Evolutionary conservation across 257 asterid genomes (phyloP).

Genomic region (Penstemon eatonii): DNA sequence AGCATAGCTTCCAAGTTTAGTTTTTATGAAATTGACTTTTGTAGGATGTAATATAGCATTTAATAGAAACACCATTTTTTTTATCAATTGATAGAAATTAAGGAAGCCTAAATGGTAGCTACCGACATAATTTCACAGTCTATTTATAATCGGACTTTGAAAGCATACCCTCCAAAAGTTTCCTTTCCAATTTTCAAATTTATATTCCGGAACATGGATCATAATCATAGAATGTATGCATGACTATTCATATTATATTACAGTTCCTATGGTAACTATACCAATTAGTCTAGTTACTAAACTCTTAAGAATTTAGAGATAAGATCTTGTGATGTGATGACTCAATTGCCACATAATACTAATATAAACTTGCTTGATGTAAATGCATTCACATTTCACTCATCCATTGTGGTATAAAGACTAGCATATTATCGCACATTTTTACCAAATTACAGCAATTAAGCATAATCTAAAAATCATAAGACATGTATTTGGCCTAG

Average conservation of each 20-base stretch:
- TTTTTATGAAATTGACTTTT: background rate
- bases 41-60: background rate
- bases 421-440: too few relatives aligned
- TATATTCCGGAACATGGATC: background rate
- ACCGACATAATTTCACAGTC: conserved; percentile 1
- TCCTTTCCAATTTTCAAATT: background rate
- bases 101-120: conserved; percentile 1
- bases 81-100: conserved; percentile 7
- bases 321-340: background rate
- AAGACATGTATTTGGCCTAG: too few relatives aligned
- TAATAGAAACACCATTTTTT: background rate
- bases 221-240: background rate
- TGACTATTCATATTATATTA: background rate
- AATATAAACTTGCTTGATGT: background rate
- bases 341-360: background rate
- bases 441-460: too few relatives aligned
- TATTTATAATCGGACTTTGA: background rate
- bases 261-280: background rate
- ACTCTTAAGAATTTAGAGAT: background rate
- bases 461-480: too few relatives aligned
- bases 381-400: background rate
- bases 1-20: conserved; percentile 30
- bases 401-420: background rate
- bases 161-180: background rate
- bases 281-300: too few relatives aligned